These are phyloP conservation scores for Psilocybe sp. DNA, from an alignment of 768 basidiomycete genomes.

Conservation along the genomic window DNA sequence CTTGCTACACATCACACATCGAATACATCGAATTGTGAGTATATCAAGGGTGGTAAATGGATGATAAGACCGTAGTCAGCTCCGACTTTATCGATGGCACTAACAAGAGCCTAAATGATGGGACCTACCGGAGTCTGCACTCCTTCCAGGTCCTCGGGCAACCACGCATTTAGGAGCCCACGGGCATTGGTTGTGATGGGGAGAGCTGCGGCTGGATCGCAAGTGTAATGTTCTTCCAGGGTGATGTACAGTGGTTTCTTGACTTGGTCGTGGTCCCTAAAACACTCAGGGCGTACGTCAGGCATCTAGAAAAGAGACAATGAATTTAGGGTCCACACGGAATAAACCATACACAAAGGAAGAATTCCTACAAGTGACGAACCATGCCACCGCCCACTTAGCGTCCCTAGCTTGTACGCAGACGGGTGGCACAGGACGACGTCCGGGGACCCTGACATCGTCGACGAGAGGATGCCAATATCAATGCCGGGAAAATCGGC, in stretches of 20 bases:
- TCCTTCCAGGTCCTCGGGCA: slow-evolving; percentile 38
- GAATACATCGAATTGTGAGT: neutral
- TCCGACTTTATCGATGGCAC: neutral
- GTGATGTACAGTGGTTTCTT: slow-evolving; percentile 47
- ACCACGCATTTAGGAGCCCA: slow-evolving; percentile 42
- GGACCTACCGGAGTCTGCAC: slow-evolving; percentile 34
- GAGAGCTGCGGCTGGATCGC: slow-evolving; percentile 27
- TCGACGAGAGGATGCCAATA: slow-evolving; percentile 15
- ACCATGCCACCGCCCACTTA: slow-evolving; percentile 50
- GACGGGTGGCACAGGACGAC: slow-evolving; percentile 17
- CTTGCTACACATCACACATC: slow-evolving; percentile 43
- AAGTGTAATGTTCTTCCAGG: slow-evolving; percentile 47
- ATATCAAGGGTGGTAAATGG: too few relatives aligned
- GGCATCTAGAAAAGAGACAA: neutral
- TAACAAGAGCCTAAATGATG: neutral
- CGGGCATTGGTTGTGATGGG: slow-evolving; percentile 31
- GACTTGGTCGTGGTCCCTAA: neutral
- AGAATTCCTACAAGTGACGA: slow-evolving; percentile 41
- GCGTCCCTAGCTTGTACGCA: slow-evolving; percentile 39
- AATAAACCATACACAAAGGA: neutral
- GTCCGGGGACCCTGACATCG: slow-evolving; percentile 11
- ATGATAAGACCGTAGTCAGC: too few relatives aligned
- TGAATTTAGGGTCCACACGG: neutral
- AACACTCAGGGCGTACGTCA: neutral
- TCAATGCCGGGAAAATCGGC: slow-evolving; percentile 27